Base-by-base conservation (phyloP, 1,284 basidiomycete species). In the Puccinia triticina region DNA sequence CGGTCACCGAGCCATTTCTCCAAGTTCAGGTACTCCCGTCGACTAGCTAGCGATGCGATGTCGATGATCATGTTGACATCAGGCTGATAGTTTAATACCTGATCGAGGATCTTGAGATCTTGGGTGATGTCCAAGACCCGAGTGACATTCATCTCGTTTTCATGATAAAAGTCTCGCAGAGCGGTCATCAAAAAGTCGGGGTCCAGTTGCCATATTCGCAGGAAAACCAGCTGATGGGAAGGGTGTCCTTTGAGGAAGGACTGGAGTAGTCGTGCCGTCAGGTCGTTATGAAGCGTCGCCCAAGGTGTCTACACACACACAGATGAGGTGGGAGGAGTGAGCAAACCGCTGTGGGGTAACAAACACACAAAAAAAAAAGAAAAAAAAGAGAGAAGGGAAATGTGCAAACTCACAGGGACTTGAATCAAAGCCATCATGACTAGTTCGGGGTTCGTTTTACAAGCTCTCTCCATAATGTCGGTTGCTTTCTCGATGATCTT, bases 1-100 rank as follows among this genome's bases (percentile, higher is more conserved):
- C 94, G 93, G 87, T 95, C 93, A 55, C 93, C 91, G 5, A 99
- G 90, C 96, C 96, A 99, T 87, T 96, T 94, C 88, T 98, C 96
- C 73, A 99, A 90, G 85, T 98, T 95, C 85, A 99, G 90, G 86
- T 95, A 94, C 87, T 99, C 96, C 85, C 95, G 90, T 71, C 95
- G 92, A 61, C 94, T 95, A 1, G 96, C 96, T 34, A 98, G 89
- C 7, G 95, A 92, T 21, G 97, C 97, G 57, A 98, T 92, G 86
- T 99, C 97, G 74, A 96, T 91, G 23, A 93, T 92, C 85, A 96
- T 94, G 29, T 91, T 55, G 21, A 72, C 77, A 37, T 67, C 53
- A 46, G 79, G 79, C 46, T 82, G 79, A 48, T 66, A 80, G 23
- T 50, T 74, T 21, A 82, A 40, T 10, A 82, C 57, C 21, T 74